Base-by-base conservation (phyloP, 768 basidiomycete species). In the Tephrocybe sp. region DNA sequence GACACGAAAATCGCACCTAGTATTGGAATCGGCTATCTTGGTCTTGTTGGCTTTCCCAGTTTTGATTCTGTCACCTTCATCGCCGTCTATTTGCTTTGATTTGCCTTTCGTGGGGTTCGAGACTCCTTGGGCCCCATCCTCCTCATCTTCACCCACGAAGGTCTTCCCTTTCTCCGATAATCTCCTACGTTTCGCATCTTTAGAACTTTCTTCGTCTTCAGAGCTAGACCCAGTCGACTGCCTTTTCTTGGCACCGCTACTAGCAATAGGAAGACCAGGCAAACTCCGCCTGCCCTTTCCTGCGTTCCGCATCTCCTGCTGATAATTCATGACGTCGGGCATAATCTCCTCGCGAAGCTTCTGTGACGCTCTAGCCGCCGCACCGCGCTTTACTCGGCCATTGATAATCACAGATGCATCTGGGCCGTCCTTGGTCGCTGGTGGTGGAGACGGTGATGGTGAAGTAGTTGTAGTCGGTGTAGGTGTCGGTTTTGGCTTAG, bases 301-400 rank as follows among this genome's bases (percentile, higher is more conserved):
- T n/a, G 69, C 69, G 46, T 62, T 68, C 57, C 79, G 79, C 73
- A 80, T 74, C 69, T 93, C 85, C 58, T 79, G 78, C 63, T 91
- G 81, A 60, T 76, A 93, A 50, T 73, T 79, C 34, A 84, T 57
- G 2, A 90, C 74, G 57, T 93, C 91, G 0, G 90, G 90, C 84
- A 93, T 92, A 50, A 93, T 71, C 70, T 80, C 67, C 62, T 84
- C 54, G 71, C 81, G 62, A 74, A 93, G 57, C 68, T 73, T 59
- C 76, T 84, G 65, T 41, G 68, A 64, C 1, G 80, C 79, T 51
- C 70, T 73, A 21, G 66, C 59, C 10, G 80, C 79, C 21, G 80
- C 80, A 10, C 56, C 63, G 17, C 79, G 69, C 49, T 67, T 72
- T 17, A 66, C 60, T 2, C 59, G 40, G 10, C 58, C 57, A 17